Evolutionary conservation across 192 early-diverging fungal genomes (phyloP).

Genomic region (Entrophospora sp.): DNA sequence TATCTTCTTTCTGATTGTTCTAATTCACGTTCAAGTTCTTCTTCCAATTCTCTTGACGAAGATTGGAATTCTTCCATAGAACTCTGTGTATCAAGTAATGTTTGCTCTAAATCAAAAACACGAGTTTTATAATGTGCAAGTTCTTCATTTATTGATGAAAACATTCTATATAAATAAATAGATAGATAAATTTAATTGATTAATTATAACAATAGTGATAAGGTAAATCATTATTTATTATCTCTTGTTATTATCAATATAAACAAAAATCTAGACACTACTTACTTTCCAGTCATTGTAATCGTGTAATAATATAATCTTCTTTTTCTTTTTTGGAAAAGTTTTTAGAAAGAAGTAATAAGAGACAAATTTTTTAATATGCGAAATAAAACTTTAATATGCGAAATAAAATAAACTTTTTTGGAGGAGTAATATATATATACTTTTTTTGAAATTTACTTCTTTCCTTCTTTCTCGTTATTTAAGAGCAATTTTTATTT

Average conservation of each 20-base stretch:
- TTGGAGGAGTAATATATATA: too few relatives aligned
- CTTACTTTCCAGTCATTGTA: conserved; percentile 6
- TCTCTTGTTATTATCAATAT: background rate
- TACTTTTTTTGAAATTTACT: too few relatives aligned
- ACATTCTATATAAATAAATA: background rate
- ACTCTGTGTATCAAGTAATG: conserved; percentile 43
- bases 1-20: conserved; percentile 57
- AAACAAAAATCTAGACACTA: background rate
- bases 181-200: background rate
- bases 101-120: conserved; percentile 43
- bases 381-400: too few relatives aligned
- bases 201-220: background rate
- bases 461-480: too few relatives aligned
- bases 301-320: too few relatives aligned
- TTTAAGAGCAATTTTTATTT: too few relatives aligned
- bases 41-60: conserved; percentile 59
- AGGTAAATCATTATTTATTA: background rate
- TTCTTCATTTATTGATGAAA: conserved; percentile 45
- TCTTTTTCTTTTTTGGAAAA: too few relatives aligned
- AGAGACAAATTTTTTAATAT: too few relatives aligned
- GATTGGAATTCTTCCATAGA: conserved; percentile 56
- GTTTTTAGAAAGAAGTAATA: too few relatives aligned
- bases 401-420: too few relatives aligned
- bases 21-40: conserved; percentile 66
- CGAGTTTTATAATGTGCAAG: conserved; percentile 55